Percentiles rank a stretch among this genome's conserved stretches.
Conservation (phyloP, 257 asterid genomes). For the Eucommia ulmoides region DNA sequence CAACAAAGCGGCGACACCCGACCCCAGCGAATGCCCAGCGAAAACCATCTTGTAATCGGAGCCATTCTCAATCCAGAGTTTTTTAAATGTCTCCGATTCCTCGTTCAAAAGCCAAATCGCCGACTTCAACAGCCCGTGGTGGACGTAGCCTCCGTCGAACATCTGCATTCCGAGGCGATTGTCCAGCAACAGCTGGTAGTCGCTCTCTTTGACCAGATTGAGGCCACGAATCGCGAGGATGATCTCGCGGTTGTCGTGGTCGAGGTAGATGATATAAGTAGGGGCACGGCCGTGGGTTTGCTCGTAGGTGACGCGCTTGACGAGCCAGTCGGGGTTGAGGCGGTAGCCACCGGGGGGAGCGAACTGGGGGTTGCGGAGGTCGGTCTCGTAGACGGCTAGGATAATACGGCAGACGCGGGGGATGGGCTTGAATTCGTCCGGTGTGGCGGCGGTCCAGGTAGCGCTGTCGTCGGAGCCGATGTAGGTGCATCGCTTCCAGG, state of each 20-base stretch:
- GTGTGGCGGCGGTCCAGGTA: constrained; percentile 68
- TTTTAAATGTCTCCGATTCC: constrained; percentile 54
- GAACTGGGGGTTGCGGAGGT: constrained; percentile 51
- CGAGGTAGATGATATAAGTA: constrained; percentile 70
- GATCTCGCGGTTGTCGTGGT: constrained; percentile 61
- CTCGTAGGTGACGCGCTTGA: constrained; percentile 70
- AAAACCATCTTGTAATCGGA: constrained; percentile 62
- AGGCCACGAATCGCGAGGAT: constrained; percentile 80
- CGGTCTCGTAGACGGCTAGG: constrained; percentile 75
- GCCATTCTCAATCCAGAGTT: constrained; percentile 73
- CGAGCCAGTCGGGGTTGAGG: constrained; percentile 56
- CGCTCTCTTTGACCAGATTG: constrained; percentile 60
- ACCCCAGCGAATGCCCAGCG: constrained; percentile 89
- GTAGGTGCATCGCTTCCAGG: constrained; percentile 95
- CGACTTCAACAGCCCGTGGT: constrained; percentile 74
- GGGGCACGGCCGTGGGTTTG: constrained; percentile 74
- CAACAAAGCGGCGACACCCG: constrained; percentile 79
- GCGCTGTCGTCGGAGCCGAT: constrained; percentile 86
- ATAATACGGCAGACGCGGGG: constrained; percentile 78
- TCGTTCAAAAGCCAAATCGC: constrained; percentile 68
- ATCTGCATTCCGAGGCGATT: constrained; percentile 80
- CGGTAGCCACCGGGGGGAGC: constrained; percentile 52
- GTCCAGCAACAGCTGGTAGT: constrained; percentile 61
- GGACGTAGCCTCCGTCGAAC: constrained; percentile 96
- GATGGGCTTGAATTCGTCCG: constrained; percentile 61